Percentiles rank a stretch among this genome's conserved stretches.
These are phyloP conservation scores for Saksenaea oblongispora DNA, from an alignment of 371 early-diverging fungal genomes.

Conservation along the genomic window DNA sequence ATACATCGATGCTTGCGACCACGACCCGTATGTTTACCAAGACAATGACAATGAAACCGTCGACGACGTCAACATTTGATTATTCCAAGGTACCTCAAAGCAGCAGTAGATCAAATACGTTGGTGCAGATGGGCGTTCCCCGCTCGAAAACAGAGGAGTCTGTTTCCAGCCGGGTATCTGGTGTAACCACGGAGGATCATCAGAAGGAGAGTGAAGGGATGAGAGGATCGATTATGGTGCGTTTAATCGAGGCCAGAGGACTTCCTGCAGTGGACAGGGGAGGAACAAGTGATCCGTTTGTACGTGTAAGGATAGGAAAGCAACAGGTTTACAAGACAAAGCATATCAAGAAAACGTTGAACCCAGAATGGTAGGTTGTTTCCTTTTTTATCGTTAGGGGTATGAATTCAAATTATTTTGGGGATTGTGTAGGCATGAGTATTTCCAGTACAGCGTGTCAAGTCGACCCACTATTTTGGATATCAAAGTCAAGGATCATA, in stretches of 20 bases:
- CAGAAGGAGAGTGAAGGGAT: not conserved
- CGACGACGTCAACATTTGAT: slow-evolving; percentile 5
- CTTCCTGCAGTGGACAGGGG: slow-evolving; percentile 65
- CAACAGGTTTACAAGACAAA: slow-evolving; percentile 74
- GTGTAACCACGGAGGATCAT: not conserved
- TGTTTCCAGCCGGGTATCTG: not conserved
- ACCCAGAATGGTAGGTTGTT: slow-evolving; percentile 65
- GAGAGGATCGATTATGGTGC: slow-evolving; percentile 49
- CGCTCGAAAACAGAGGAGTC: not conserved
- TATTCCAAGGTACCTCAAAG: not conserved
- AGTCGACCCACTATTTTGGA: slow-evolving; percentile 50
- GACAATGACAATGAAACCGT: slow-evolving; percentile 8
- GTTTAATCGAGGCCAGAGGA: slow-evolving; percentile 58
- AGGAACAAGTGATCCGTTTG: slow-evolving; percentile 66
- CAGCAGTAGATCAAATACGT: not conserved
- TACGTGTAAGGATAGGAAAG: slow-evolving; percentile 53
- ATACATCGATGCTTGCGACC: slow-evolving; percentile 35
- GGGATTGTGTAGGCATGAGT: slow-evolving; percentile 35
- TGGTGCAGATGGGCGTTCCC: not conserved
- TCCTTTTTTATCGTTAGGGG: not conserved
- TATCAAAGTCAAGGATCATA: slow-evolving; percentile 70
- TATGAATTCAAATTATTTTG: not conserved
- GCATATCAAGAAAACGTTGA: slow-evolving; percentile 72
- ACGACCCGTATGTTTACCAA: slow-evolving; percentile 19
- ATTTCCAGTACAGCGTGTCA: slow-evolving; percentile 26